Percentiles rank a stretch among this genome's conserved stretches.
Evolutionary conservation across 306 rosid genomes (phyloP).

Genomic region (Acacia melanoxylon): DNA sequence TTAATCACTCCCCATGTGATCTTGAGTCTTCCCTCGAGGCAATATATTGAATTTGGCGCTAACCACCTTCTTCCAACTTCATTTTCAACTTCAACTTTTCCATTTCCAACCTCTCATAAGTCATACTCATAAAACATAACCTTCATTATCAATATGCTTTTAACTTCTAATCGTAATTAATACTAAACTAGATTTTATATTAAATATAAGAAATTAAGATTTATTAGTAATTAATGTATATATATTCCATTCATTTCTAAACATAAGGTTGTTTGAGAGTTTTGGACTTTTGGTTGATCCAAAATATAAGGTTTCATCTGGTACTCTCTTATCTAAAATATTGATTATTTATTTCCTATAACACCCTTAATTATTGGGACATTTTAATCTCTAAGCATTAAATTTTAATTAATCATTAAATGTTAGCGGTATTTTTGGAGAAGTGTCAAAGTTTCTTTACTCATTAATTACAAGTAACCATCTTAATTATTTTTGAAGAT

Average conservation of each 20-base stretch:
- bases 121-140: too few species aligned
- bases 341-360: neutral
- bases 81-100: neutral
- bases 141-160: too few species aligned
- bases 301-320: too few species aligned
- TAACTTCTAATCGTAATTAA: too few species aligned
- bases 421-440: neutral
- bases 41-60: neutral
- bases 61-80: neutral
- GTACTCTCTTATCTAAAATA: neutral
- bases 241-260: too few species aligned
- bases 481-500: too few species aligned
- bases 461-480: neutral
- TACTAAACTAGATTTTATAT: too few species aligned
- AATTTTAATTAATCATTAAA: neutral
- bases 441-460: neutral
- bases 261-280: neutral
- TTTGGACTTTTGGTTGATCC: neutral
- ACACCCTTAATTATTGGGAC: neutral
- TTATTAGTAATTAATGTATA: too few species aligned
- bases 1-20: neutral
- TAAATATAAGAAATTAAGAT: too few species aligned
- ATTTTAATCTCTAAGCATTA: neutral
- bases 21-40: neutral
- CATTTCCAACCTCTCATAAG: too few species aligned